phyloP scores from a whole-genome alignment of 2,329 filamentous ascomycete genomes.

The Diaporthe vexans region DNA sequence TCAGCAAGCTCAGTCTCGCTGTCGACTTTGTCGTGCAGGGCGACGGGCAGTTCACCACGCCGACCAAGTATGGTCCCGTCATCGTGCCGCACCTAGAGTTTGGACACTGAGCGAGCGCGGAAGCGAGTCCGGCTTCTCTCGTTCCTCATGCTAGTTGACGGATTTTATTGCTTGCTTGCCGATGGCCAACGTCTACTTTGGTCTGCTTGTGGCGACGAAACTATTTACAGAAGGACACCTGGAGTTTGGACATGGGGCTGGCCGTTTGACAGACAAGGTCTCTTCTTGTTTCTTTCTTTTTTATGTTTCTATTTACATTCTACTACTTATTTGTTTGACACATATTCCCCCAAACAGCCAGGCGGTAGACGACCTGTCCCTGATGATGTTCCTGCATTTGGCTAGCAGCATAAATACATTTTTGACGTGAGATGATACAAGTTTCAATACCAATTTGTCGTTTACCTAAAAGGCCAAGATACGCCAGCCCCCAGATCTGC shows the following conservation, averaged over 20 bases:
- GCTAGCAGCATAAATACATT: slow-evolving; percentile 21
- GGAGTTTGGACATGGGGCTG: slow-evolving; percentile 27
- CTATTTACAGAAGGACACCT: background rate
- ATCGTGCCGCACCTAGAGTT: slow-evolving; percentile 90
- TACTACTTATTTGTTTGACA: background rate
- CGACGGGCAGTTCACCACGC: slow-evolving; percentile 82
- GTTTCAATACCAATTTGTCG: slow-evolving; percentile 13
- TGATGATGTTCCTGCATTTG: slow-evolving; percentile 34
- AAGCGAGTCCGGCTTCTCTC: no score
- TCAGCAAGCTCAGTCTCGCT: slow-evolving; percentile 84
- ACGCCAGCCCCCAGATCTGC: background rate
- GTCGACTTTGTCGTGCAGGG: slow-evolving; percentile 98
- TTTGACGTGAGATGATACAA: slow-evolving; percentile 13
- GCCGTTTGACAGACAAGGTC: slow-evolving; percentile 9
- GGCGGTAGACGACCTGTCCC: slow-evolving; percentile 30
- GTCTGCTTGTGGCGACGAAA: background rate
- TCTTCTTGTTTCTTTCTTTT: background rate
- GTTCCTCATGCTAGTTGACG: no score
- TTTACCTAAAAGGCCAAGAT: background rate
- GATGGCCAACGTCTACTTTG: background rate
- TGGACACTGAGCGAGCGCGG: slow-evolving; percentile 65
- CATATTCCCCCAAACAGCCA: background rate
- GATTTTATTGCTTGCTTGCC: background rate
- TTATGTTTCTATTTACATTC: background rate
- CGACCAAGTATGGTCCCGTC: slow-evolving; percentile 97